A percentile compares a stretch with the other conserved stretches of the same genome.
Conservation (phyloP, 169 alveolate species). For the Babesia ovata region DNA sequence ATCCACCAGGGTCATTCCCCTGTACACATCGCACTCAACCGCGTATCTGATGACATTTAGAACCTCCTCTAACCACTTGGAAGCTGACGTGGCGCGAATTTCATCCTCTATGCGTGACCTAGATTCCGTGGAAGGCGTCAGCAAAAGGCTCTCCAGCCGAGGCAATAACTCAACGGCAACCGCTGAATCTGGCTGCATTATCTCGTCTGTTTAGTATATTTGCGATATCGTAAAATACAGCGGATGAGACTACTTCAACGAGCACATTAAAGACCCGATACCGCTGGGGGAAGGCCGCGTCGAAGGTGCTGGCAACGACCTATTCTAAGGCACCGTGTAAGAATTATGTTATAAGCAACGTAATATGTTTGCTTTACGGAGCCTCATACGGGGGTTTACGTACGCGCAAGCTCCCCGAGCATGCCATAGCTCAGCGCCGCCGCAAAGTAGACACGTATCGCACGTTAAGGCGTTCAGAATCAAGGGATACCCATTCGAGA, state of each 20-base stretch:
- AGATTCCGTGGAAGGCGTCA: conserved; percentile 47
- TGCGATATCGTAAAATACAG: not conserved
- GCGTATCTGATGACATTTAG: conserved; percentile 16
- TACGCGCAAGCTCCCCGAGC: conserved; percentile 6
- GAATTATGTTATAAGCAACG: not conserved
- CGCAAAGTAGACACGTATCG: conserved; percentile 58
- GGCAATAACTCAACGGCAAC: not conserved
- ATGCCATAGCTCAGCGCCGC: conserved; percentile 6
- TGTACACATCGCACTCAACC: conserved; percentile 46
- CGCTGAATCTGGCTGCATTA: not conserved
- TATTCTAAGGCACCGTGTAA: not conserved
- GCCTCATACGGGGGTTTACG: conserved; percentile 1
- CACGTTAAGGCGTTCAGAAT: conserved; percentile 80
- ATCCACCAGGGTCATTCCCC: conserved; percentile 43
- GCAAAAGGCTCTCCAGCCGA: conserved; percentile 33
- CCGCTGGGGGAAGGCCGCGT: not conserved
- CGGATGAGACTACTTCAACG: not conserved
- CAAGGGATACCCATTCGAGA: conserved; percentile 81
- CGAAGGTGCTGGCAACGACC: not conserved
- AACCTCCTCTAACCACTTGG: conserved; percentile 1
- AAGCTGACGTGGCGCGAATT: not conserved
- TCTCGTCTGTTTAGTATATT: not conserved
- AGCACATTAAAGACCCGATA: not conserved
- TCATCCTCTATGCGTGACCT: not conserved
- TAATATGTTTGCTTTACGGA: not conserved